Base-by-base conservation (phyloP, 2,329 filamentous ascomycete species). In the Exserohilum turcica region DNA sequence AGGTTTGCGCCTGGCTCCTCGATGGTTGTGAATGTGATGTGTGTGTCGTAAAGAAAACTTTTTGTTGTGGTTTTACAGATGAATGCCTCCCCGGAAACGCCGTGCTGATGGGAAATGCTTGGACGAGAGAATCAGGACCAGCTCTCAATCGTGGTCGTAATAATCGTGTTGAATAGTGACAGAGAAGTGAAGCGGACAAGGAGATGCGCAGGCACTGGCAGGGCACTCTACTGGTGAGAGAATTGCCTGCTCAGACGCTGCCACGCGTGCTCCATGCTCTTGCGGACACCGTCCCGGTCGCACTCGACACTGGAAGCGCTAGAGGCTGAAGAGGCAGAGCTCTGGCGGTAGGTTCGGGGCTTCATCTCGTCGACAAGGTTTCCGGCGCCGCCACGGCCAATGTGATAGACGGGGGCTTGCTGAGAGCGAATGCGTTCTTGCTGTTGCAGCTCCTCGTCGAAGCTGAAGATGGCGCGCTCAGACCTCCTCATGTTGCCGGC, bases 391-490 rank as follows among this genome's bases (percentile, higher is more conserved):
- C 84, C 85, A 38, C 85, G 79, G 37, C 85, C 85, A 58, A 86
- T 81, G 69, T 86, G 83, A 78, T 86, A 87, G 56, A 87, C 80
- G 15, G 85, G 85, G 2, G 84, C 83, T 40, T 80, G 77, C 64
- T 80, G 75, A 59, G 79, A 77, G 67, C 80, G 79, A 48, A 83
- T 76, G 51, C 80, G 78, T 57, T 83, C 76, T 55, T 85, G 81
- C 52, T 80, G 80, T 61, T 84, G 79, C 45, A 87, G 79, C 66
- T 87, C 85, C 75, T 87, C 85, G 71, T 88, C 85, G 74, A 90
- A 90, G 72, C 80, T 82, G 79, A 87, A 87, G 70, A 87, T 86
- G 65, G 82, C 79, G 35, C 83, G 79, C 63, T 86, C 81, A 9
- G 40, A 39, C 56, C 75, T 71, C 47, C 79, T 78, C 58, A 84